Evolutionary conservation across 805 yeast genomes (phyloP).

Genomic region (Zygosaccharomyces siamensis): DNA sequence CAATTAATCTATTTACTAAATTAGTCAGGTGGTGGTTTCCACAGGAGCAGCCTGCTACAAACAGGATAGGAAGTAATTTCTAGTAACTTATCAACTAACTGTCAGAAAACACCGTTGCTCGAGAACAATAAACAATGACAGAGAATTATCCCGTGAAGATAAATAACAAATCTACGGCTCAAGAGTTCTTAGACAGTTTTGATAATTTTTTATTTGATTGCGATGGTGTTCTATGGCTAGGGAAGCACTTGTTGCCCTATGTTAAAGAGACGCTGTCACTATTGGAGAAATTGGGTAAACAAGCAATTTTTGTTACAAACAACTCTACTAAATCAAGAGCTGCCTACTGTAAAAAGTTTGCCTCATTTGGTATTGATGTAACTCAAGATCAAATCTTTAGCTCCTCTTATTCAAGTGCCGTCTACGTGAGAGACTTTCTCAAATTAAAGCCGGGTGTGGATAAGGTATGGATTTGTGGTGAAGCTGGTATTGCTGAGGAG

Average conservation of each 20-base stretch:
- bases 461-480: conserved; percentile 89
- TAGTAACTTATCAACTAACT: neutral
- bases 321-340: conserved; percentile 87
- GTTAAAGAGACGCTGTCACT: conserved; percentile 70
- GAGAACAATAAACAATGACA: conserved; percentile 11
- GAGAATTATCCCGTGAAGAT: conserved; percentile 43
- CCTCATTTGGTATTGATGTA: conserved; percentile 44
- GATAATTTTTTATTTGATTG: conserved; percentile 93
- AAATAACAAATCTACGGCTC: conserved; percentile 43
- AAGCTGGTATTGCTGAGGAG: conserved; percentile 79
- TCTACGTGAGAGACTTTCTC: conserved; percentile 72
- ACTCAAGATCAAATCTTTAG: conserved; percentile 74
- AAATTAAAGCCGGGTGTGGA: conserved; percentile 62
- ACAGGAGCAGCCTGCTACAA: neutral
- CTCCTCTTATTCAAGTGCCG: conserved; percentile 86
- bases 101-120: neutral
- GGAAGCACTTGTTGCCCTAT: conserved; percentile 71
- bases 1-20: neutral
- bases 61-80: neutral
- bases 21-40: conserved; percentile 4
- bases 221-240: conserved; percentile 96
- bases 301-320: conserved; percentile 86
- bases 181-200: conserved; percentile 53
- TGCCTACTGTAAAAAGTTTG: conserved; percentile 72
- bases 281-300: conserved; percentile 52